phyloP scores from a whole-genome alignment of 176 grass and related monocot species.

The Paspalum notatum region DNA sequence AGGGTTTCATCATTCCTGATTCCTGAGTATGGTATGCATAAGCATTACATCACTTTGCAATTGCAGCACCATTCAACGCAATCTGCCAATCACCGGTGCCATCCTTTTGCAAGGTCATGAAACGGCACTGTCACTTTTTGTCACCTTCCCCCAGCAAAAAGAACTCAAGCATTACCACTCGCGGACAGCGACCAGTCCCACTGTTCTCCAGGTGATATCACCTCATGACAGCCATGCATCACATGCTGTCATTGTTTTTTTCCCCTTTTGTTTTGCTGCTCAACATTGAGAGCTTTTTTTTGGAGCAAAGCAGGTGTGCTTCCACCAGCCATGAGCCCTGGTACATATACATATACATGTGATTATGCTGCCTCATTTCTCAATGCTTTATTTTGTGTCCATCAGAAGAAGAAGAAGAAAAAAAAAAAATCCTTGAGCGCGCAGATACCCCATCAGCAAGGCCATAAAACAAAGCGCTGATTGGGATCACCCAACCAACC shows the following conservation, averaged over 20 bases:
- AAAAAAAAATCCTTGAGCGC: too few species aligned
- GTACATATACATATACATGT: neutral
- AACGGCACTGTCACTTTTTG: constrained; percentile 31
- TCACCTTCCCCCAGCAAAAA: constrained; percentile 44
- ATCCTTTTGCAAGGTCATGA: constrained; percentile 40
- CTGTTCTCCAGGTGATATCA: constrained; percentile 29
- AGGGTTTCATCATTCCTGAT: constrained; percentile 56
- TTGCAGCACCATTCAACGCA: constrained; percentile 2
- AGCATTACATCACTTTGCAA: constrained; percentile 47
- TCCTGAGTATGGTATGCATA: too few species aligned
- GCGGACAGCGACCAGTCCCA: constrained; percentile 3
- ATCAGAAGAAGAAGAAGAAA: neutral
- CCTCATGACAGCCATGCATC: constrained; percentile 34
- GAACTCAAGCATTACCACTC: constrained; percentile 38
- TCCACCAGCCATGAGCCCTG: constrained; percentile 26
- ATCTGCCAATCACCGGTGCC: constrained; percentile 26
- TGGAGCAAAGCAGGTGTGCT: constrained; percentile 14
- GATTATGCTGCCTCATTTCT: constrained; percentile 28
- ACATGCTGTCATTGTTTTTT: constrained; percentile 21
- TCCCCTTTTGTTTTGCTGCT: constrained; percentile 21
- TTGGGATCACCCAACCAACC: constrained; percentile 70
- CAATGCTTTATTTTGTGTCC: constrained; percentile 41
- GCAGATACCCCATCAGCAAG: constrained; percentile 33
- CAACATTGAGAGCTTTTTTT: constrained; percentile 36
- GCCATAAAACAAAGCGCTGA: constrained; percentile 60